phyloP scores from a whole-genome alignment of 192 early-diverging fungal species.

The Coemansia brasiliensis region DNA sequence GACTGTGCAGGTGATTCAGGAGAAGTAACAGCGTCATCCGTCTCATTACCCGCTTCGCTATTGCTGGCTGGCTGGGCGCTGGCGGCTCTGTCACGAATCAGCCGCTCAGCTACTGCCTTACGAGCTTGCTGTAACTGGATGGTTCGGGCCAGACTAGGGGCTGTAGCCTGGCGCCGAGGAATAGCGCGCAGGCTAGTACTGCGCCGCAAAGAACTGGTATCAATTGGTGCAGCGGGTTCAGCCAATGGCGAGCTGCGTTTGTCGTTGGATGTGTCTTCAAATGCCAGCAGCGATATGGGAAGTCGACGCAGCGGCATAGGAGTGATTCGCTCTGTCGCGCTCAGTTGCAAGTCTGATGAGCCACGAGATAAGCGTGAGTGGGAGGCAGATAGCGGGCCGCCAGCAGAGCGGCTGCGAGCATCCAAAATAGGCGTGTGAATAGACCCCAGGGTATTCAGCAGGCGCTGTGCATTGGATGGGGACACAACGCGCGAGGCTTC shows the following conservation, averaged over 20 bases:
- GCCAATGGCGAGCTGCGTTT: conserved; percentile 17
- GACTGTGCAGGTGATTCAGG: neutral
- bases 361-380: neutral
- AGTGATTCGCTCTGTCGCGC: conserved; percentile 10
- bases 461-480: conserved; percentile 45
- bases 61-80: neutral
- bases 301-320: conserved; percentile 42
- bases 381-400: neutral
- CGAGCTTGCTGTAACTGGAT: conserved; percentile 56
- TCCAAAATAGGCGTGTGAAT: conserved; percentile 47
- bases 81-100: conserved; percentile 15
- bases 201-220: conserved; percentile 31
- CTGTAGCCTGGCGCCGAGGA: conserved; percentile 27
- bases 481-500: conserved; percentile 21
- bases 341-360: neutral
- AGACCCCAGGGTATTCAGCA: conserved; percentile 37
- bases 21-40: neutral
- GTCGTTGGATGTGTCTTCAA: conserved; percentile 30
- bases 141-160: conserved; percentile 47
- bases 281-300: conserved; percentile 39
- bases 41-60: conserved; percentile 2
- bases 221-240: conserved; percentile 10
- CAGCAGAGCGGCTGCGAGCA: conserved; percentile 24
- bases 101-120: conserved; percentile 46
- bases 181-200: conserved; percentile 20